Percentiles rank a stretch among this genome's conserved stretches.
These are phyloP conservation scores for Paracoccidioides brasiliensis DNA, from an alignment of 2,329 filamentous ascomycete species.

Conservation along the genomic window DNA sequence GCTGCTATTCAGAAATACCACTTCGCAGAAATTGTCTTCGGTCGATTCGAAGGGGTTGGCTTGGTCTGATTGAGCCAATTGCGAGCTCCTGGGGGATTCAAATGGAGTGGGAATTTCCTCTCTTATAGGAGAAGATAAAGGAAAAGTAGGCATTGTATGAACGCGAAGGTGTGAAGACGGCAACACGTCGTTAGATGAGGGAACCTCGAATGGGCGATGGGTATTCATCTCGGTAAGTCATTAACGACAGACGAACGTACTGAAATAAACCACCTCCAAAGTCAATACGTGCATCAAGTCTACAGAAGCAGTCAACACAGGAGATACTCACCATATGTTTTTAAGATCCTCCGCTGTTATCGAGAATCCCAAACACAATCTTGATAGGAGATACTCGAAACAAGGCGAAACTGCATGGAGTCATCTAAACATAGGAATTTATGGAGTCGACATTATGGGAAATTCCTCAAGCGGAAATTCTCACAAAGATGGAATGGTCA, in stretches of 20 bases:
- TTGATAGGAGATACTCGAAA: background rate
- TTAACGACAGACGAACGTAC: background rate
- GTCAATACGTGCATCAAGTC: background rate
- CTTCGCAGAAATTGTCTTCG: constrained; percentile 16
- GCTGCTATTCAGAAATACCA: background rate
- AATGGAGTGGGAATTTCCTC: constrained; percentile 30
- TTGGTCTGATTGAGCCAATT: constrained; percentile 18
- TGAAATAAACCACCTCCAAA: background rate
- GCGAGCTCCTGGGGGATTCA: constrained; percentile 18
- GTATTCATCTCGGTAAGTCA: background rate
- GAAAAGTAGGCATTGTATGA: constrained; percentile 24
- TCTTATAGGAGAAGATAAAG: constrained; percentile 31
- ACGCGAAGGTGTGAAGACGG: constrained; percentile 14
- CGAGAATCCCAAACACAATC: background rate
- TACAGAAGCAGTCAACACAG: background rate
- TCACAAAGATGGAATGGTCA: background rate
- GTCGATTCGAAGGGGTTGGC: constrained; percentile 22
- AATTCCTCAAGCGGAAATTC: background rate
- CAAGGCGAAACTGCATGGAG: no score
- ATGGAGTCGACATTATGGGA: background rate
- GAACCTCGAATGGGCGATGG: background rate
- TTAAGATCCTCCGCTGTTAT: background rate
- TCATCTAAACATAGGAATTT: background rate
- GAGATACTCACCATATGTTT: background rate
- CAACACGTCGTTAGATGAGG: background rate